Percentiles rank a stretch among this genome's conserved stretches.
Evolutionary conservation across 176 grass and related monocot genomes (phyloP).

Genomic region (Oryza rufipogon): DNA sequence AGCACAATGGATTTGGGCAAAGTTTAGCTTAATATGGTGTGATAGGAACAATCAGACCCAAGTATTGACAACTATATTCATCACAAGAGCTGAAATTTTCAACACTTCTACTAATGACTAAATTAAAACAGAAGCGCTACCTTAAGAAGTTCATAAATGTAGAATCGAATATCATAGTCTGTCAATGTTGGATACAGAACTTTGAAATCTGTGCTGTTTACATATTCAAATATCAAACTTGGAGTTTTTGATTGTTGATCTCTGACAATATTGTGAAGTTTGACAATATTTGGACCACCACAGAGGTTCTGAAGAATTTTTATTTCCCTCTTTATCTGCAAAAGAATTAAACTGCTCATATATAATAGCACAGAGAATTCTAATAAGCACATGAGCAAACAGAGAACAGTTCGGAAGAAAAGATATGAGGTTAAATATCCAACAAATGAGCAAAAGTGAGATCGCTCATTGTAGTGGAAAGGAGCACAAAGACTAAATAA

Average conservation of each 20-base stretch:
- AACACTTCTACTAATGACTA: not conserved
- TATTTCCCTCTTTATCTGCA: conserved; percentile 85
- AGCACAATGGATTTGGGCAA: conserved; percentile 3
- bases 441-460: conserved; percentile 24
- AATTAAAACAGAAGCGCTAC: conserved; percentile 30
- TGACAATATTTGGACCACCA: conserved; percentile 73
- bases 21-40: not conserved
- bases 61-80: not conserved
- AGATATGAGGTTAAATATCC: not conserved
- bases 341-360: conserved; percentile 7
- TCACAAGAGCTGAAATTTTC: not conserved
- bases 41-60: conserved; percentile 13
- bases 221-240: conserved; percentile 78
- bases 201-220: conserved; percentile 85
- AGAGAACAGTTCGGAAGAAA: not conserved
- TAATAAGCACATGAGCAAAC: not conserved
- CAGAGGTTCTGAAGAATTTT: conserved; percentile 87
- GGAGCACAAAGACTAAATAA: not conserved
- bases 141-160: conserved; percentile 89
- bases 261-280: conserved; percentile 72
- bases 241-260: conserved; percentile 85
- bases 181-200: conserved; percentile 74
- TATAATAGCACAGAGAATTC: conserved; percentile 8
- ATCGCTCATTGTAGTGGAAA: not conserved
- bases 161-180: conserved; percentile 85